A percentile compares a stretch with the other conserved stretches of the same genome.
phyloP scores from a whole-genome alignment of 768 basidiomycete genomes.

The Boletus edulis region DNA sequence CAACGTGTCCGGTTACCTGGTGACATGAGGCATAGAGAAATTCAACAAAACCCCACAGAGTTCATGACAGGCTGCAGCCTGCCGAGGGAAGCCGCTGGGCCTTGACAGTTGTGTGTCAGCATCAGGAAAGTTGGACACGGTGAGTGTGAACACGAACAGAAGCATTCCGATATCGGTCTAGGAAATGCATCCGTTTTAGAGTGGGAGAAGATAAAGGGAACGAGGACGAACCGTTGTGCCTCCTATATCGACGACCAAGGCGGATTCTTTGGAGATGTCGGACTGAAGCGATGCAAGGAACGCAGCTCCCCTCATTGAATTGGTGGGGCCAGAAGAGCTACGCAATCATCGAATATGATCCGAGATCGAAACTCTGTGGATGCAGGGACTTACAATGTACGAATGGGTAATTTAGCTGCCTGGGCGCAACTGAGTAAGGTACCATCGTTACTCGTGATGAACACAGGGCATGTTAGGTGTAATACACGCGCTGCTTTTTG shows the following conservation, averaged over 20 bases:
- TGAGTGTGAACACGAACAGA: conserved; percentile 29
- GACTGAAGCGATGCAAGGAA: conserved; percentile 49
- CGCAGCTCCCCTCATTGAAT: conserved; percentile 68
- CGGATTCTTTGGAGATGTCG: conserved; percentile 33
- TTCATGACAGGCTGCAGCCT: conserved; percentile 61
- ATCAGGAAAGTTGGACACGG: not conserved
- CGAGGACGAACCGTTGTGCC: conserved; percentile 49
- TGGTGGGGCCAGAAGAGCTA: conserved; percentile 56
- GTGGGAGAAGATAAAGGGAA: conserved; percentile 4
- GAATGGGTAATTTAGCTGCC: conserved; percentile 57
- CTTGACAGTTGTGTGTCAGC: conserved; percentile 19
- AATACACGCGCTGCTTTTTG: conserved; percentile 47
- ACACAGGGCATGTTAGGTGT: conserved; percentile 47
- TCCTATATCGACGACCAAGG: conserved; percentile 61
- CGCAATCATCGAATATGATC: conserved; percentile 1
- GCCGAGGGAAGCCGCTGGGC: conserved; percentile 58
- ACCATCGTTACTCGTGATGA: conserved; percentile 61
- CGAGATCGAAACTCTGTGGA: conserved; percentile 8
- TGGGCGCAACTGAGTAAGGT: conserved; percentile 48
- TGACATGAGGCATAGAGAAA: conserved; percentile 58
- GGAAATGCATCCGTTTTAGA: conserved; percentile 11
- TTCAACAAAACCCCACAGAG: conserved; percentile 61
- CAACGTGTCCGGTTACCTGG: conserved; percentile 25
- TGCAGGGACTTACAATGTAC: conserved; percentile 46
- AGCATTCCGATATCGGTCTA: conserved; percentile 61